These are phyloP conservation scores for Claviceps fusiformis DNA, from an alignment of 2,329 filamentous ascomycete species.

Conservation along the genomic window DNA sequence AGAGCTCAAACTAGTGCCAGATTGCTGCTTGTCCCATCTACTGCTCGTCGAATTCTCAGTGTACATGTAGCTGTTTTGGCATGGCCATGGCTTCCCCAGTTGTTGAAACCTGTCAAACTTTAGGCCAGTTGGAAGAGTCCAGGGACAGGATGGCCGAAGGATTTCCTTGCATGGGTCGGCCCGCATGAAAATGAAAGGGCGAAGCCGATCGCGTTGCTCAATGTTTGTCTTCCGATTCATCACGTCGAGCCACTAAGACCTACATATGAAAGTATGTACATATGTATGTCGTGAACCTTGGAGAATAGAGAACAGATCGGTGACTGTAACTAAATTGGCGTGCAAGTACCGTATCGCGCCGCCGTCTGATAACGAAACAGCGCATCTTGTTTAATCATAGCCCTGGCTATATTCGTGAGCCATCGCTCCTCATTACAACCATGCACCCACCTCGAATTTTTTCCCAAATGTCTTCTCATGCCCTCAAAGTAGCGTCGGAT, in stretches of 20 bases:
- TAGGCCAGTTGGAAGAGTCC: too few species aligned
- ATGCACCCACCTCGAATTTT: background rate
- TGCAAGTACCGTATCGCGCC: background rate
- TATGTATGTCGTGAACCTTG: background rate
- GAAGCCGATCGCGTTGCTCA: background rate
- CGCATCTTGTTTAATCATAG: background rate
- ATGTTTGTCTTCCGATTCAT: background rate
- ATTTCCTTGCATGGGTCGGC: background rate
- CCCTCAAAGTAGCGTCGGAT: conserved; percentile 8
- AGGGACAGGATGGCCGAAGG: background rate
- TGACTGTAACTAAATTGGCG: background rate
- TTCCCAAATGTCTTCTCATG: conserved; percentile 2
- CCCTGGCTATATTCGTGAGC: background rate
- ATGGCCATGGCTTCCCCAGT: too few species aligned
- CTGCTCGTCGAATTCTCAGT: too few species aligned
- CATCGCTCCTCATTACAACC: background rate
- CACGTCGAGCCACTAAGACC: background rate
- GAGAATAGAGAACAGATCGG: background rate
- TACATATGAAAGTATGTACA: too few species aligned
- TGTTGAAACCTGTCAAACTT: too few species aligned
- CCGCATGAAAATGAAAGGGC: background rate
- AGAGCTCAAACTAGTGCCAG: too few species aligned
- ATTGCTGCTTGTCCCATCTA: too few species aligned
- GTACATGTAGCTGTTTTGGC: too few species aligned
- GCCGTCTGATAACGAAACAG: background rate